Evolutionary conservation across 2,329 filamentous ascomycete species (phyloP), one percentile per base, ranked within the genome.

Genomic region (Bipolaris gigantea): DNA sequence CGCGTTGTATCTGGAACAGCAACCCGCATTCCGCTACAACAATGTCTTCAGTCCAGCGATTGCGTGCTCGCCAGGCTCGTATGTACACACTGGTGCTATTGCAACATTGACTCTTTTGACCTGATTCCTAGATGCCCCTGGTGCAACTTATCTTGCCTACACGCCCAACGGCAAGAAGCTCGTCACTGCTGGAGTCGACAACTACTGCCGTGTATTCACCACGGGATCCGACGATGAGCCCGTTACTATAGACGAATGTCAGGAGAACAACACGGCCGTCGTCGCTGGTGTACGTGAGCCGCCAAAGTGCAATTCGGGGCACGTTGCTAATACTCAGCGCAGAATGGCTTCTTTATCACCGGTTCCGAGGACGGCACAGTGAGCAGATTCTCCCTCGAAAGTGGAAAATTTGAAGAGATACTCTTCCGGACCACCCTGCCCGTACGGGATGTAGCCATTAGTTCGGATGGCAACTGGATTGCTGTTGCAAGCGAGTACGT

Each of bases 341-440:
- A 87, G 84, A 85, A 93, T 69, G 85, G 89, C 56, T 92, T 89
- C 74, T 96, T 97, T 71, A 85, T 97, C 40, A 86, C 91, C 57
- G 94, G 92, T 25, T 90, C 90, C 18, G 93, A 99, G 74, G 92
- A 97, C 76, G 94, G 95, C 69, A 94, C 89, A n/a, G 91, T 99
- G 67, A 96, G 89, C 79, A 85, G 92, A 65, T 99, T 95, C 79
- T 89, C 89, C n/a, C 82, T 97, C 45, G 81, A 84, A 52, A 85
- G 84, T 2, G 87, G 87, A 66, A 75, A 80, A 25, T 90, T 95
- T 76, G 90, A 96, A 58, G 87, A 88, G 55, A 89, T 95, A 61
- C 83, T 99, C 46, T 83, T 92, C 23, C 87, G 94, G 60, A 90
- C 88, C 53, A 87, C 91, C n/a, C 79, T 97, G 2, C 90, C 94